Evolutionary conservation across 2,329 filamentous ascomycete species (phyloP).

Genomic region (Cadophora sp.): DNA sequence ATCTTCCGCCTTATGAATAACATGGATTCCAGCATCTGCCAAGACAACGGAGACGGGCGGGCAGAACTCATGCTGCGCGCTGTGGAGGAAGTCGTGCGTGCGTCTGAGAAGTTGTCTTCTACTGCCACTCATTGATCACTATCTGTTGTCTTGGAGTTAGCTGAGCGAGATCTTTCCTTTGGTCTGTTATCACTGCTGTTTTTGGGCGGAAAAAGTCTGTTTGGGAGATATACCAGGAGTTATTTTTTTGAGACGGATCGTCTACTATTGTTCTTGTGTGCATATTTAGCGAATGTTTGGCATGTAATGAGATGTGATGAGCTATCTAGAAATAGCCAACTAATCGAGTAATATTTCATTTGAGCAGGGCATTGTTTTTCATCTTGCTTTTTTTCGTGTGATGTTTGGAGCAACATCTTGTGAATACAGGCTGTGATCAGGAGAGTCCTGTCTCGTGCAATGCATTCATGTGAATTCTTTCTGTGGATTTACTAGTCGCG

Average conservation of each 20-base stretch:
- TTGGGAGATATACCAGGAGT: slow-evolving; percentile 18
- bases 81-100: slow-evolving; percentile 1
- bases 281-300: neutral
- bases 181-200: neutral
- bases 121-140: too few relatives aligned
- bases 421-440: too few relatives aligned
- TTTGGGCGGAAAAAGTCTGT: neutral
- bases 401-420: too few relatives aligned
- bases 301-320: neutral
- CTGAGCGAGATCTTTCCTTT: neutral
- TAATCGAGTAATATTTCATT: slow-evolving; percentile 2
- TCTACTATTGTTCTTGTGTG: neutral
- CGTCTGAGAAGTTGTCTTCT: neutral
- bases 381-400: neutral
- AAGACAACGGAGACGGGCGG: neutral
- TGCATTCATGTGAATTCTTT: too few relatives aligned
- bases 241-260: neutral
- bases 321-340: neutral
- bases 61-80: neutral
- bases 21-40: slow-evolving; percentile 18
- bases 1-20: slow-evolving; percentile 17
- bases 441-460: too few relatives aligned
- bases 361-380: neutral
- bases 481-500: too few relatives aligned
- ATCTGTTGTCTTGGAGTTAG: too few relatives aligned